Percentiles rank a stretch among this genome's conserved stretches.
phyloP scores from a whole-genome alignment of 2,329 filamentous ascomycete species.

The Spiromastix sp. region DNA sequence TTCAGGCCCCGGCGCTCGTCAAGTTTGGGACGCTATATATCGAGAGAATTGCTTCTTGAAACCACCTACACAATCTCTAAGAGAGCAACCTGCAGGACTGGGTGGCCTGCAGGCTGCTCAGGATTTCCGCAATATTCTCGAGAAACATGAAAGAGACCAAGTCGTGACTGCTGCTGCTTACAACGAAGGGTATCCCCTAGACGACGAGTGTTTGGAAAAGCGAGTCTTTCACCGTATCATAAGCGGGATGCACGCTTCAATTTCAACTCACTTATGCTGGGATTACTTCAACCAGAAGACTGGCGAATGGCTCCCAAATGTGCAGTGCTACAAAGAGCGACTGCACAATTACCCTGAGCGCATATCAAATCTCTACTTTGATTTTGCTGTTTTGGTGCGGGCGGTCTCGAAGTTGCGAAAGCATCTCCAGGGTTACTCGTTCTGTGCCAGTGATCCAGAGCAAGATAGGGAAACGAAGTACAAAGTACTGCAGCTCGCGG shows the following conservation, averaged over 20 bases:
- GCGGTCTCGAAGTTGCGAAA: constrained; percentile 84
- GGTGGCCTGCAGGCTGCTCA: constrained; percentile 46
- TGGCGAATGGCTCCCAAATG: constrained; percentile 82
- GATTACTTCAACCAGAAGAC: constrained; percentile 93
- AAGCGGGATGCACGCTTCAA: constrained; percentile 96
- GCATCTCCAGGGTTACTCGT: constrained; percentile 73
- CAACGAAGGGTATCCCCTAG: constrained; percentile 56
- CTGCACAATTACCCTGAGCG: constrained; percentile 78
- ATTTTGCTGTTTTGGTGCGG: constrained; percentile 89
- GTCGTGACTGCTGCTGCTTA: constrained; percentile 31
- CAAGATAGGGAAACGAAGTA: constrained; percentile 72
- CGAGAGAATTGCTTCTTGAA: constrained; percentile 87
- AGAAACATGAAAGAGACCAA: constrained; percentile 37
- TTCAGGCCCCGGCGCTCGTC: constrained; percentile 67
- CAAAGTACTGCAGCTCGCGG: constrained; percentile 68
- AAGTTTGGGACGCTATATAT: constrained; percentile 96
- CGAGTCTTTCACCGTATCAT: constrained; percentile 95
- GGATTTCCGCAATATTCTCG: constrained; percentile 51
- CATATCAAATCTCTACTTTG: constrained; percentile 97
- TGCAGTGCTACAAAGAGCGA: constrained; percentile 79
- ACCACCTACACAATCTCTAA: constrained; percentile 20
- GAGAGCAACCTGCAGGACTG: constrained; percentile 18
- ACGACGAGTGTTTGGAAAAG: constrained; percentile 94
- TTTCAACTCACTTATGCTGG: constrained; percentile 92
- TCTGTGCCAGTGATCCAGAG: constrained; percentile 73